These are phyloP conservation scores for Ogataea henricii DNA, from an alignment of 805 yeast genomes.

Conservation along the genomic window DNA sequence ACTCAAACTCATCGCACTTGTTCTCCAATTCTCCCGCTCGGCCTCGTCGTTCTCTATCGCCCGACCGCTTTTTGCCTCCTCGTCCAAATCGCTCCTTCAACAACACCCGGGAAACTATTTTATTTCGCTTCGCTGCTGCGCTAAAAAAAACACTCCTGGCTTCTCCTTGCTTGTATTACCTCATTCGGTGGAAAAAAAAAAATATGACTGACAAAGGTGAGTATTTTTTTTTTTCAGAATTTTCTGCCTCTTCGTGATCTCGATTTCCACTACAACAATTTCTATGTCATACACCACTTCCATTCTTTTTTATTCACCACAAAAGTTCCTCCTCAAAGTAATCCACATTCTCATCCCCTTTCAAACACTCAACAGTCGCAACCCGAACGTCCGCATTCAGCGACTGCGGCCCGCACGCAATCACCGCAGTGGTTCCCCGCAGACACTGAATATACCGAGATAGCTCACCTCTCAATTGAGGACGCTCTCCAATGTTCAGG, in stretches of 20 bases:
- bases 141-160: neutral
- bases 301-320: conserved; percentile 28
- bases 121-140: neutral
- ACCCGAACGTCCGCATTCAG: conserved; percentile 37
- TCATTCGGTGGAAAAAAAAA: conserved; percentile 1
- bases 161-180: neutral
- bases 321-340: conserved; percentile 41
- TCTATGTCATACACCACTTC: neutral
- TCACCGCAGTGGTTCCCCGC: conserved; percentile 33
- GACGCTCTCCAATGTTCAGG: conserved; percentile 28
- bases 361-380: conserved; percentile 34
- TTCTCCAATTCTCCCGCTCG: neutral
- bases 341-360: conserved; percentile 32
- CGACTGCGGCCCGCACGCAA: conserved; percentile 40
- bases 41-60: neutral
- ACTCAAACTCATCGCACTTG: conserved; percentile 1
- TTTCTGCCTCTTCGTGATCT: conserved; percentile 1
- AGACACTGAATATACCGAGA: conserved; percentile 18
- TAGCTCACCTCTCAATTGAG: conserved; percentile 28
- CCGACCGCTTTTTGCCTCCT: neutral
- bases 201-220: too few relatives aligned
- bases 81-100: neutral
- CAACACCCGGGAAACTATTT: neutral
- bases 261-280: neutral
- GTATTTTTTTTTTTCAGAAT: neutral